Evolutionary conservation across 2,329 filamentous ascomycete genomes (phyloP).

Genomic region (Cladophialophora carrionii): DNA sequence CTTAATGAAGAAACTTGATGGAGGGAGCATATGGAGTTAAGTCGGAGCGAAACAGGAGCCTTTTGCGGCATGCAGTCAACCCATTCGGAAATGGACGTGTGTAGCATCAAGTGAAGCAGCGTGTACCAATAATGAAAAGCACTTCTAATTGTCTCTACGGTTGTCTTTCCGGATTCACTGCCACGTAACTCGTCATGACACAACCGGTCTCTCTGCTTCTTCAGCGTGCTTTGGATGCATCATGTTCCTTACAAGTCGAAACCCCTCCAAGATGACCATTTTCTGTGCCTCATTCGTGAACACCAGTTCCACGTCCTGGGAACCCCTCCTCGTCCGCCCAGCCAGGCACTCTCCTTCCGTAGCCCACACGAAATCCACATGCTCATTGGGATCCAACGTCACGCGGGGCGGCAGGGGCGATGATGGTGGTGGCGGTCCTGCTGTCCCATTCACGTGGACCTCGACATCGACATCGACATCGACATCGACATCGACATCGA

Average conservation of each 20-base stretch:
- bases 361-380: constrained; percentile 46
- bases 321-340: constrained; percentile 10
- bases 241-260: constrained; percentile 5
- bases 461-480: background rate
- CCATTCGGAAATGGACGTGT: background rate
- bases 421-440: no score
- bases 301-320: constrained; percentile 11
- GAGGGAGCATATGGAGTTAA: background rate
- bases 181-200: background rate
- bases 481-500: constrained; percentile 27
- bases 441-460: background rate
- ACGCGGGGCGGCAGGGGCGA: constrained; percentile 27
- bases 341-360: constrained; percentile 43
- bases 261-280: constrained; percentile 22
- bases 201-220: background rate
- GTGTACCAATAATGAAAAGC: background rate
- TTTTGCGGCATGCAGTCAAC: background rate
- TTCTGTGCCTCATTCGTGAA: constrained; percentile 26
- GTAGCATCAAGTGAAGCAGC: background rate
- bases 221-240: background rate
- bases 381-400: constrained; percentile 43
- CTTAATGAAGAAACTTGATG: background rate
- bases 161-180: background rate
- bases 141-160: background rate
- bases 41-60: background rate